Conservation (phyloP, 176 grass and related monocot genomes). For the Musa itinerans region DNA sequence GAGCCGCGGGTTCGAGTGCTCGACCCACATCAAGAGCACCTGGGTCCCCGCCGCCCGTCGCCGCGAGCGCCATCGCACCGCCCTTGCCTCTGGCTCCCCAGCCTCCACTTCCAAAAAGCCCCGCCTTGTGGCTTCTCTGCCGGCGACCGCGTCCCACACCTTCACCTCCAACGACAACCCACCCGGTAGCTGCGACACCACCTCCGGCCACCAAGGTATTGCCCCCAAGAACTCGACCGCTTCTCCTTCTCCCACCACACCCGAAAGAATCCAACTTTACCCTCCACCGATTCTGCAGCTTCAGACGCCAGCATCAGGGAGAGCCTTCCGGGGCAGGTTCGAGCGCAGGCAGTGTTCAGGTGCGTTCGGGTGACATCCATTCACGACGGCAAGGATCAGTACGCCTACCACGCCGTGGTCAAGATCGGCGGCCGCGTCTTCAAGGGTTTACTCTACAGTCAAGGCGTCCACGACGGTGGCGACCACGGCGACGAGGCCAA, state of each 20-base stretch:
- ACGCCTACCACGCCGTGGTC: constrained; percentile 86
- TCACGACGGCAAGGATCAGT: constrained; percentile 54
- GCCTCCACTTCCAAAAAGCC: constrained; percentile 45
- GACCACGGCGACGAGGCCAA: constrained; percentile 34
- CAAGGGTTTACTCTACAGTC: constrained; percentile 86
- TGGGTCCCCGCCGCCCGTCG: constrained; percentile 71
- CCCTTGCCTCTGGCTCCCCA: neutral
- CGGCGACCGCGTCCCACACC: constrained; percentile 49
- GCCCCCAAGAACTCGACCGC: neutral
- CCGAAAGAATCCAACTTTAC: neutral
- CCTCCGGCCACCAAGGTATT: constrained; percentile 75
- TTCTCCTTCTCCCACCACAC: neutral
- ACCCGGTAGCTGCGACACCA: constrained; percentile 72
- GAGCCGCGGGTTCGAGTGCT: constrained; percentile 68
- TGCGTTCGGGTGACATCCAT: constrained; percentile 83
- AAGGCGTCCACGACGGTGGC: constrained; percentile 43
- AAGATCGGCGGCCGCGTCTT: constrained; percentile 86
- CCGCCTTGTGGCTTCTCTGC: constrained; percentile 47
- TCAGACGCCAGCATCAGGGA: constrained; percentile 53
- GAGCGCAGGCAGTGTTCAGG: constrained; percentile 78
- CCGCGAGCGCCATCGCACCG: constrained; percentile 48
- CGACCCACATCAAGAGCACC: constrained; percentile 81
- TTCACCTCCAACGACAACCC: constrained; percentile 75
- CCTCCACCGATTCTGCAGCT: neutral
- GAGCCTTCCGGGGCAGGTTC: constrained; percentile 67